Base-by-base conservation (phyloP, 1,284 basidiomycete species). In the Cryptococcus sp. region DNA sequence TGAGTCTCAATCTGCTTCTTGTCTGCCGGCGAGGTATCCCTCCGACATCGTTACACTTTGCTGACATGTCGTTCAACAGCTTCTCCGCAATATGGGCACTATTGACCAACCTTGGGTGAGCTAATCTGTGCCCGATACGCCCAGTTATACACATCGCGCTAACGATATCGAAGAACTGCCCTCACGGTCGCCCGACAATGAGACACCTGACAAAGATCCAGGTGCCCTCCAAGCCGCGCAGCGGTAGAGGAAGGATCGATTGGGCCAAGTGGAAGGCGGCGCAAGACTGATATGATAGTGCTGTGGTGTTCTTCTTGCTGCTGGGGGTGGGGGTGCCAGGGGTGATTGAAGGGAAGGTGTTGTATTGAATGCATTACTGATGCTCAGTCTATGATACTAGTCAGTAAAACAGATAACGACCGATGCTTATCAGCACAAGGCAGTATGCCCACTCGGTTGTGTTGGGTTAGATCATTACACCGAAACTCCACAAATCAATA, bases 131-230 rank as follows among this genome's bases (percentile, higher is more conserved):
- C 6, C 45, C 24, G 15, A 18, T 24, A 18, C 9, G 33, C 2
- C 42, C 16, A 33, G n/a, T n/a, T n/a, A n/a, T n/a, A n/a, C n/a
- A n/a, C n/a, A n/a, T n/a, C n/a, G n/a, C n/a, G n/a, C 39, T 47
- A 21, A 45, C 20, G 40, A 8, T 33, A 21, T 15, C 24, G 6
- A 57, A 80, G 92, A 91, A 95, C 59, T 98, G 94, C 71, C 94
- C 95, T 2, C 94, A 97, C 71, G 94, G 94, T 4, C 80, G 94
- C 45, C 95, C 95, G 1, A 98, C 94, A 7, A 96, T 97, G 91
- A 85, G 94, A 23, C 91, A 93, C 79, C 77, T 93, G 28, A 63
- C 67, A 7, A 78, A 70, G 49, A 53, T 71, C 20, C 65, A 68
- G 38, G 11, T 44, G 35, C 43, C 56, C 4, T 48, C 40, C 18